Evolutionary conservation across 2,329 filamentous ascomycete genomes (phyloP).

Genomic region (Pyrenophora teres): DNA sequence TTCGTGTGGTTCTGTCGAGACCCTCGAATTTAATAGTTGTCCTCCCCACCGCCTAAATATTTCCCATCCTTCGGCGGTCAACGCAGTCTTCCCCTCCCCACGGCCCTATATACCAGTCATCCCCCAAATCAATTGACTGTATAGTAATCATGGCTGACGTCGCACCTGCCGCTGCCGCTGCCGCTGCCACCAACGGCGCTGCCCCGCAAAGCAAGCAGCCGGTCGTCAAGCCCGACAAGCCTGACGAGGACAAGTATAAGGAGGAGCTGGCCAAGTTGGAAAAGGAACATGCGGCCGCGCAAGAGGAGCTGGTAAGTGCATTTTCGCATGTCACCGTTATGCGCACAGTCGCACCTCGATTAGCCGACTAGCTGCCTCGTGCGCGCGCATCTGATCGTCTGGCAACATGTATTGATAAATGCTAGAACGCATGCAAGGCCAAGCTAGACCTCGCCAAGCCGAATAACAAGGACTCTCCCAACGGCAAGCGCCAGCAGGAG

Average conservation of each 20-base stretch:
- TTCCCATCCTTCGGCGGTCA: slow-evolving; percentile 11
- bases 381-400: background rate
- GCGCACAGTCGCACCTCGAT: slow-evolving; percentile 5
- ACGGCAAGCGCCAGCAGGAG: slow-evolving; percentile 82
- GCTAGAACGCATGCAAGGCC: slow-evolving; percentile 79
- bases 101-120: slow-evolving; percentile 22
- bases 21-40: slow-evolving; percentile 34
- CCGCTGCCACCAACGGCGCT: slow-evolving; percentile 37
- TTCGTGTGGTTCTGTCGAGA: slow-evolving; percentile 20
- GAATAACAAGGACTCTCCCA: slow-evolving; percentile 80
- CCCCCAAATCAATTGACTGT: slow-evolving; percentile 26
- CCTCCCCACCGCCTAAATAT: slow-evolving; percentile 15
- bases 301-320: slow-evolving; percentile 68
- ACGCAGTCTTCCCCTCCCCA: slow-evolving; percentile 7
- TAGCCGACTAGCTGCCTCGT: slow-evolving; percentile 20
- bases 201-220: slow-evolving; percentile 45
- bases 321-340: background rate
- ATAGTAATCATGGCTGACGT: slow-evolving; percentile 42
- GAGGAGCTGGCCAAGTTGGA: slow-evolving; percentile 77
- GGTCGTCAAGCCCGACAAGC: slow-evolving; percentile 74
- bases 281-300: slow-evolving; percentile 79
- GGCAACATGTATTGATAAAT: slow-evolving; percentile 12
- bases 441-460: slow-evolving; percentile 85
- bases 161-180: slow-evolving; percentile 45
- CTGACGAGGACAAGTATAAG: slow-evolving; percentile 85